Evolutionary conservation across 2,329 filamentous ascomycete species (phyloP).

Genomic region (Didymella exigua): DNA sequence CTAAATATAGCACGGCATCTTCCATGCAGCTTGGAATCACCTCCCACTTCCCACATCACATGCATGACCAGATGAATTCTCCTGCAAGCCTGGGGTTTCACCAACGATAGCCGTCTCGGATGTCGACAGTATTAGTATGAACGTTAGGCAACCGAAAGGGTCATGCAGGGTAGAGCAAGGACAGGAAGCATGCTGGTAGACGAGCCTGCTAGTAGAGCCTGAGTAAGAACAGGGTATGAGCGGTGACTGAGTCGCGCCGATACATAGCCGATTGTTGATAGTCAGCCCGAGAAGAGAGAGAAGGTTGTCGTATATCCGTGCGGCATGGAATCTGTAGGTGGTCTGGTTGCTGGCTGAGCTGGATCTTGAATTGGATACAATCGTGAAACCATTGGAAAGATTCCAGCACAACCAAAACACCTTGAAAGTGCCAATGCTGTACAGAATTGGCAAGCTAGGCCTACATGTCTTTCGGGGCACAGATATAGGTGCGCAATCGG

Average conservation of each 20-base stretch:
- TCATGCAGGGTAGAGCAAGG: not conserved
- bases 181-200: not conserved
- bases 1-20: conserved; percentile 18
- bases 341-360: not conserved
- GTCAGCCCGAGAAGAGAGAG: not conserved
- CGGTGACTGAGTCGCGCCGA: not conserved
- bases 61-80: conserved; percentile 11
- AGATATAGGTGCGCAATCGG: not conserved
- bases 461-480: too few relatives aligned
- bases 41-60: conserved; percentile 13
- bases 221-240: not conserved
- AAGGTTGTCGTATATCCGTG: not conserved
- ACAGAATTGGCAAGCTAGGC: too few relatives aligned
- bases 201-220: not conserved
- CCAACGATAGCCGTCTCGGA: not conserved
- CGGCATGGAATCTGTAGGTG: too few relatives aligned
- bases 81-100: conserved; percentile 2
- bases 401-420: not conserved
- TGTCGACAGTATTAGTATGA: not conserved
- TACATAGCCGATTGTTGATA: not conserved
- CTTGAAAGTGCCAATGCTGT: too few relatives aligned
- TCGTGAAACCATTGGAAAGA: not conserved
- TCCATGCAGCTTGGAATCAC: conserved; percentile 13
- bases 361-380: not conserved
- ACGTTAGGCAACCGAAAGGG: not conserved